Conservation (phyloP, 192 early-diverging fungal species). For the Backusella psychrophila region DNA sequence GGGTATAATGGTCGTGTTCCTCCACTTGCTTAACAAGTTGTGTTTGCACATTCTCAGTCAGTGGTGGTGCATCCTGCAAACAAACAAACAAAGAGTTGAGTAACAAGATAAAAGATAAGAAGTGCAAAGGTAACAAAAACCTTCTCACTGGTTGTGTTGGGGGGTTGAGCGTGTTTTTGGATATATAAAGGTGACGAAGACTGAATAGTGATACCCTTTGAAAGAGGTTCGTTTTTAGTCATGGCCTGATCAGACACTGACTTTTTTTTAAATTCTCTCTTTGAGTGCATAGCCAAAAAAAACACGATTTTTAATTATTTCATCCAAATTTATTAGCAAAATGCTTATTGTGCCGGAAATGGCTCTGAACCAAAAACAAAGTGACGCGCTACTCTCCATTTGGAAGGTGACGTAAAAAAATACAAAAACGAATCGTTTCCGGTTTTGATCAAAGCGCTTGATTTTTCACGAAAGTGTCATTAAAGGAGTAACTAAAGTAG, state of each 20-base stretch:
- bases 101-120: not conserved
- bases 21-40: constrained; percentile 5
- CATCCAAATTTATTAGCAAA: not conserved
- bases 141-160: not conserved
- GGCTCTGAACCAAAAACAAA: not conserved
- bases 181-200: constrained; percentile 1
- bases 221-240: not conserved
- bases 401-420: not conserved
- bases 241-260: not conserved
- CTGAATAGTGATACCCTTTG: constrained; percentile 4
- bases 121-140: not conserved
- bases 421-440: not conserved
- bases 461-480: not conserved
- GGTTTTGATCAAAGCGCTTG: not conserved
- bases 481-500: too few relatives aligned
- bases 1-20: constrained; percentile 21
- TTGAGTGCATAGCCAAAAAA: not conserved
- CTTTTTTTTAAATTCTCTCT: constrained; percentile 3
- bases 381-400: not conserved
- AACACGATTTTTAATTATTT: not conserved
- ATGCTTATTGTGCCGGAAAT: not conserved
- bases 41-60: not conserved
- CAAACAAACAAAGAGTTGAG: not conserved
- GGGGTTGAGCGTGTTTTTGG: not conserved
- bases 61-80: not conserved